phyloP scores from a whole-genome alignment of 345 rosid species.

The Reutealis trisperma region DNA sequence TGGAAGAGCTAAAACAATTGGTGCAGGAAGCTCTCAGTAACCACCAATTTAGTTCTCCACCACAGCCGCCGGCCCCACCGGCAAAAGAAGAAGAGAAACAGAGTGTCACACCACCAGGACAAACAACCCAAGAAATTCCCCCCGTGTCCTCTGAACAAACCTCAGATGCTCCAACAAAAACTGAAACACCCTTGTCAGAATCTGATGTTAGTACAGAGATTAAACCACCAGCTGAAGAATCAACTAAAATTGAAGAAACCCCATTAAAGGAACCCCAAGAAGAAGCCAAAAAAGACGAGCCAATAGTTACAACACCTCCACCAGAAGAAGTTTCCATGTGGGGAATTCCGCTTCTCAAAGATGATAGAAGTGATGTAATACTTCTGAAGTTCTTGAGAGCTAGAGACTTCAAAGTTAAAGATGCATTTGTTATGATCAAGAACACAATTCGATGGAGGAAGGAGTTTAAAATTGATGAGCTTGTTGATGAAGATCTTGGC shows the following conservation, averaged over 20 bases:
- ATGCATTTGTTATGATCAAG: constrained; percentile 72
- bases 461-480: constrained; percentile 61
- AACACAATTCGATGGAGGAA: constrained; percentile 75
- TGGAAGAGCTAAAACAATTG: constrained; percentile 57
- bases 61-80: constrained; percentile 22
- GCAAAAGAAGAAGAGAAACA: constrained; percentile 13
- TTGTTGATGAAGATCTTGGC: constrained; percentile 72
- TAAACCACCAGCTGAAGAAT: constrained; percentile 28
- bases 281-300: constrained; percentile 21
- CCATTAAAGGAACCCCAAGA: constrained; percentile 16
- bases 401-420: constrained; percentile 73
- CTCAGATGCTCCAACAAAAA: constrained; percentile 6
- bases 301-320: constrained; percentile 31
- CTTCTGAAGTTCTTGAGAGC: constrained; percentile 78
- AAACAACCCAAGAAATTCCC: not conserved
- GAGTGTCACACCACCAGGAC: not conserved
- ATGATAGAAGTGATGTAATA: constrained; percentile 72
- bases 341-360: constrained; percentile 77
- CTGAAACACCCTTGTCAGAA: constrained; percentile 19
- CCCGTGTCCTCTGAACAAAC: not conserved
- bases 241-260: constrained; percentile 23
- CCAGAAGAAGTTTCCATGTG: constrained; percentile 50
- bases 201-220: constrained; percentile 32
- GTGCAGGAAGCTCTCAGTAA: constrained; percentile 58
- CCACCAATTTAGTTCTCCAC: constrained; percentile 48